phyloP scores from a whole-genome alignment of 192 early-diverging fungal species.

The Linnemannia exigua region DNA sequence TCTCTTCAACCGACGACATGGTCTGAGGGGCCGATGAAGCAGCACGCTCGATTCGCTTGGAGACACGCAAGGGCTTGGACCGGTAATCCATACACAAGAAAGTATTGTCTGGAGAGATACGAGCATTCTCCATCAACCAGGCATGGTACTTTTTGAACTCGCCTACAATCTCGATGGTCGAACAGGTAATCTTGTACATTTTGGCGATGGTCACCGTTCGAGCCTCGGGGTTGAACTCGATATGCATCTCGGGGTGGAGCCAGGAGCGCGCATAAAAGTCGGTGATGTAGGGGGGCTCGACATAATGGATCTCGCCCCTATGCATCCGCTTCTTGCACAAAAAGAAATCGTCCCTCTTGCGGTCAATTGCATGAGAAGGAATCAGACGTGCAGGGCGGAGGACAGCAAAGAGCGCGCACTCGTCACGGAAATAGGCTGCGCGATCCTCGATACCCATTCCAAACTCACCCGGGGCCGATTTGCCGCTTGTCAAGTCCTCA shows the following conservation, averaged over 20 bases:
- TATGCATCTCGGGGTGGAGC: slow-evolving; percentile 43
- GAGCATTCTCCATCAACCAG: slow-evolving; percentile 27
- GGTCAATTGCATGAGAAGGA: slow-evolving; percentile 30
- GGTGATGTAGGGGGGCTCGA: slow-evolving; percentile 36
- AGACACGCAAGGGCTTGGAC: slow-evolving; percentile 24
- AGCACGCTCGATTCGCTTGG: slow-evolving; percentile 18
- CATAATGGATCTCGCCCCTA: slow-evolving; percentile 33
- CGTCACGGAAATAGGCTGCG: slow-evolving; percentile 29
- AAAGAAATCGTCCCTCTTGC: slow-evolving; percentile 40
- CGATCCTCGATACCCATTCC: slow-evolving; percentile 54
- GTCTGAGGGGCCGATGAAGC: neutral
- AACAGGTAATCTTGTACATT: slow-evolving; percentile 49
- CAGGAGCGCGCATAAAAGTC: slow-evolving; percentile 49
- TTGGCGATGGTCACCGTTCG: slow-evolving; percentile 22
- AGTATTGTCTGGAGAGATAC: slow-evolving; percentile 42
- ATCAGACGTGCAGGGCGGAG: slow-evolving; percentile 31
- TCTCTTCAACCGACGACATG: neutral
- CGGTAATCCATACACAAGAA: slow-evolving; percentile 48
- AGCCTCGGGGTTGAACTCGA: slow-evolving; percentile 28
- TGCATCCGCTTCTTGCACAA: slow-evolving; percentile 27
- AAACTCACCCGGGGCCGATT: slow-evolving; percentile 35
- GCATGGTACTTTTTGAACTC: slow-evolving; percentile 30
- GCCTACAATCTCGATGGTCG: slow-evolving; percentile 22
- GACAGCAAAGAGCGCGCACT: slow-evolving; percentile 39
- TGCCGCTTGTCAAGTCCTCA: slow-evolving; percentile 28